Evolutionary conservation across 495 filamentous ascomycete species (phyloP), one percentile per base, ranked within the genome.

Genomic region (Podospora tetraspora): DNA sequence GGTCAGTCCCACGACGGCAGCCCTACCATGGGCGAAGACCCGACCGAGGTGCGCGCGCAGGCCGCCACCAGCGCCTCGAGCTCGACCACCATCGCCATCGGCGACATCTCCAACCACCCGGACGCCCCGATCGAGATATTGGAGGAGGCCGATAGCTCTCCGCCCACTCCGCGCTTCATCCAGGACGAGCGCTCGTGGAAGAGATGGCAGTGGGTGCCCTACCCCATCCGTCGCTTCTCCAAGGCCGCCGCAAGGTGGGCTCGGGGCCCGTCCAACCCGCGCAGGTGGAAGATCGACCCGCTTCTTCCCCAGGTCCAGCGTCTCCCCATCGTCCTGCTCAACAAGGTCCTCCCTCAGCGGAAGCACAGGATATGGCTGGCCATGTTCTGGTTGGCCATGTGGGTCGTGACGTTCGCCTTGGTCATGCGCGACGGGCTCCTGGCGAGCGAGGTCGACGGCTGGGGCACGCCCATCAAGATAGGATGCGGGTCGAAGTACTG

Each of bases 381-480:
- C 64, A 74, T 87, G n/a, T 74, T 82, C 23, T 88, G 88, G 66
- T 88, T 92, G 69, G 78, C 86, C 6, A 71, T 85, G 66, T 96
- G 92, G 92, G 82, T 94, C 21, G 72, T 92, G 57, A 84, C 87
- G 0, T 96, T 94, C 75, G 83, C 85, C 19, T 72, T 90, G 12
- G 83, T 94, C 58, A 81, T 92, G 71, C 82, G 89, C 62, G 79
- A 87, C 68, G 88, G 90, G 43, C 81, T 86, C 25, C 83, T 85
- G 61, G 85, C 84, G 0, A 85, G 86, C 19, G 86, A 90, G 67
- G 88, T 95, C 66, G 83, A 86, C 57, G 90, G 87, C 3, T 92
- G 88, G 77, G 91, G 89, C 1, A 80, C 77, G 64, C 89, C 91
- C 3, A 77, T 83, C 61, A 82, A 83, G 19, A 88, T 96, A 13